Conservation (phyloP, 441 rosid genomes). For the Erysimum cheiri region DNA sequence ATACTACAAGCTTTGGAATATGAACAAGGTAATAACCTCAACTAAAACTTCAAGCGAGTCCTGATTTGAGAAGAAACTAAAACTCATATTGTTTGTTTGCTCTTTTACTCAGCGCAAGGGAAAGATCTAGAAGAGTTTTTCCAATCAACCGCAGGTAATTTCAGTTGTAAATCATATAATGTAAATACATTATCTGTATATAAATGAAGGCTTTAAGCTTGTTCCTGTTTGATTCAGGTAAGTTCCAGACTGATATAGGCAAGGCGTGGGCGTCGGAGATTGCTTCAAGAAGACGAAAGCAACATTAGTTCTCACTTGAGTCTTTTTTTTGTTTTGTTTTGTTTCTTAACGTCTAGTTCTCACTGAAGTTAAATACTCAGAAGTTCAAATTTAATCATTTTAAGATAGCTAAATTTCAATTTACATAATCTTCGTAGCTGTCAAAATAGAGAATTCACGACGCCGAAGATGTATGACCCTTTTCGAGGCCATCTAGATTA, state of each 20-base stretch:
- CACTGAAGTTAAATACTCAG: constrained; percentile 7
- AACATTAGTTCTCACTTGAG: constrained; percentile 35
- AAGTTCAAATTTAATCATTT: constrained; percentile 22
- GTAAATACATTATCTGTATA: constrained; percentile 1
- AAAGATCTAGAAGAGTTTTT: constrained; percentile 82
- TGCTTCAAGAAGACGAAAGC: constrained; percentile 70
- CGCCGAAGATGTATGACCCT: too few species aligned
- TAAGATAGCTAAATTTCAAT: neutral
- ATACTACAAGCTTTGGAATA: constrained; percentile 93
- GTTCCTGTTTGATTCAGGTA: constrained; percentile 60
- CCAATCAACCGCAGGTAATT: constrained; percentile 79
- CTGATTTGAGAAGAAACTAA: neutral
- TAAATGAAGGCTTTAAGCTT: neutral
- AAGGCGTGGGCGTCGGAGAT: constrained; percentile 94
- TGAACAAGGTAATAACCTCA: constrained; percentile 63
- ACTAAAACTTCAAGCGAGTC: neutral
- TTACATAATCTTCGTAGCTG: neutral
- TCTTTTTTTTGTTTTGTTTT: neutral
- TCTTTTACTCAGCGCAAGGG: constrained; percentile 79
- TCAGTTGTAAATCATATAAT: neutral
- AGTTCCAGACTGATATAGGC: constrained; percentile 88
- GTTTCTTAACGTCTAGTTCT: neutral
- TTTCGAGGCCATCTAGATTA: too few species aligned
- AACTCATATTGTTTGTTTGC: constrained; percentile 6
- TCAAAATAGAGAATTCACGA: too few species aligned